phyloP scores from a whole-genome alignment of 2,329 filamentous ascomycete genomes.

The Aureobasidium musti region DNA sequence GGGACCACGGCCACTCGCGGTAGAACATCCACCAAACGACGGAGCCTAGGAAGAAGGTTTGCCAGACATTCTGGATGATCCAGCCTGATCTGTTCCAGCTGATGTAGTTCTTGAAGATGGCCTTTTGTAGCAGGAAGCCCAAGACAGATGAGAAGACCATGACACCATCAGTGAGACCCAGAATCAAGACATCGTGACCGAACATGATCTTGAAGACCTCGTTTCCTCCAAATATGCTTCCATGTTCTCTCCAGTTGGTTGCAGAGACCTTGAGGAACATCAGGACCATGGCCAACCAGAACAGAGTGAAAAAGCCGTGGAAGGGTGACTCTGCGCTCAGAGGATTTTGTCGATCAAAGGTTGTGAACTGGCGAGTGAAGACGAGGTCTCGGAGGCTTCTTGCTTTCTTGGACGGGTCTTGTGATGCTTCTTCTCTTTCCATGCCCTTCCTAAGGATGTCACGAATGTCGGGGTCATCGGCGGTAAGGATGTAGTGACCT shows the following conservation, averaged over 20 bases:
- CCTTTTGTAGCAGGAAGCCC: slow-evolving; percentile 65
- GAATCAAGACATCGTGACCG: slow-evolving; percentile 53
- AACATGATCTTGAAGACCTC: slow-evolving; percentile 73
- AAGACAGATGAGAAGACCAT: slow-evolving; percentile 68
- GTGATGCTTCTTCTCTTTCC: slow-evolving; percentile 46
- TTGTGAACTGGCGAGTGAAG: slow-evolving; percentile 71
- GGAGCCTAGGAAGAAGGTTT: slow-evolving; percentile 62
- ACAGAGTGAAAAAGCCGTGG: slow-evolving; percentile 76
- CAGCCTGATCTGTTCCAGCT: slow-evolving; percentile 70
- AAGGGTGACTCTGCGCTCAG: slow-evolving; percentile 67
- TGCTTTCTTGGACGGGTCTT: slow-evolving; percentile 39
- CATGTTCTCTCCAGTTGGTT: slow-evolving; percentile 68
- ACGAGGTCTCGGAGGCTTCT: slow-evolving; percentile 59
- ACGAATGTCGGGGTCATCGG: slow-evolving; percentile 53
- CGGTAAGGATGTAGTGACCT: slow-evolving; percentile 52
- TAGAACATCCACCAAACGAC: slow-evolving; percentile 67
- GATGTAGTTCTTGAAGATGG: slow-evolving; percentile 61
- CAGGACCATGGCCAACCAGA: slow-evolving; percentile 70
- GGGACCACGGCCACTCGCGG: slow-evolving; percentile 80
- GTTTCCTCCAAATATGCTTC: slow-evolving; percentile 68
- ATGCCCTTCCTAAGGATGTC: slow-evolving; percentile 50
- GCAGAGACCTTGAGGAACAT: slow-evolving; percentile 67
- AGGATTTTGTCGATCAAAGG: slow-evolving; percentile 72
- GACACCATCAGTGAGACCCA: slow-evolving; percentile 64
- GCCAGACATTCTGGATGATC: slow-evolving; percentile 75